Conservation (phyloP, 495 filamentous ascomycete species). For the Penicillium antarcticum region DNA sequence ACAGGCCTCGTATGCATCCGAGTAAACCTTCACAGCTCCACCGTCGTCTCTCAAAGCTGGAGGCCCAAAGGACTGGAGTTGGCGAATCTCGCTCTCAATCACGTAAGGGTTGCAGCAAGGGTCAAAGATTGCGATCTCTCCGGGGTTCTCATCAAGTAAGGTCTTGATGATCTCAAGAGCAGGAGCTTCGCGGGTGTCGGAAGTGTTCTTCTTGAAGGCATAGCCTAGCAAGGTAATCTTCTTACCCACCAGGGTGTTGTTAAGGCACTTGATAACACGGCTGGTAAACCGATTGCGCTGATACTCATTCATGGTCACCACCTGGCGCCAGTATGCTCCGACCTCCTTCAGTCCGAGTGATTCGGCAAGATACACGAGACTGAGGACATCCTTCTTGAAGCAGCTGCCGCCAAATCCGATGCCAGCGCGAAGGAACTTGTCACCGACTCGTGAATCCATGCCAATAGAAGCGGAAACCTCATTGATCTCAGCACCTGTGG, state of each 20-base stretch:
- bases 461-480: constrained; percentile 67
- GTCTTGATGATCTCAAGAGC: constrained; percentile 63
- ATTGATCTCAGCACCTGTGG: constrained; percentile 67
- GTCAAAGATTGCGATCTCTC: constrained; percentile 64
- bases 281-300: constrained; percentile 59
- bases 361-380: constrained; percentile 68
- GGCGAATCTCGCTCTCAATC: constrained; percentile 31
- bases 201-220: constrained; percentile 76
- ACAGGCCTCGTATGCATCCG: constrained; percentile 35
- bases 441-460: constrained; percentile 63
- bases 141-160: constrained; percentile 56
- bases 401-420: constrained; percentile 72
- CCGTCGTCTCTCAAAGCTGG: constrained; percentile 7
- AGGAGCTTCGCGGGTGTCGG: constrained; percentile 67
- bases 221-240: constrained; percentile 70
- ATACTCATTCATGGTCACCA: constrained; percentile 72
- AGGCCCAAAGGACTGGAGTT: constrained; percentile 1
- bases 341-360: constrained; percentile 64
- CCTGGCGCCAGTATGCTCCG: constrained; percentile 66
- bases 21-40: constrained; percentile 25
- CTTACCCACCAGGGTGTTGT: constrained; percentile 64
- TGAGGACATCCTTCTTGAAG: constrained; percentile 80
- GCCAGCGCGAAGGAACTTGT: constrained; percentile 65
- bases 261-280: constrained; percentile 59
- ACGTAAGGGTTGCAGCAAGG: constrained; percentile 53